Percentiles rank a stretch among this genome's conserved stretches.
Conservation (phyloP, 78 protist species). For the Bodo saltans region DNA sequence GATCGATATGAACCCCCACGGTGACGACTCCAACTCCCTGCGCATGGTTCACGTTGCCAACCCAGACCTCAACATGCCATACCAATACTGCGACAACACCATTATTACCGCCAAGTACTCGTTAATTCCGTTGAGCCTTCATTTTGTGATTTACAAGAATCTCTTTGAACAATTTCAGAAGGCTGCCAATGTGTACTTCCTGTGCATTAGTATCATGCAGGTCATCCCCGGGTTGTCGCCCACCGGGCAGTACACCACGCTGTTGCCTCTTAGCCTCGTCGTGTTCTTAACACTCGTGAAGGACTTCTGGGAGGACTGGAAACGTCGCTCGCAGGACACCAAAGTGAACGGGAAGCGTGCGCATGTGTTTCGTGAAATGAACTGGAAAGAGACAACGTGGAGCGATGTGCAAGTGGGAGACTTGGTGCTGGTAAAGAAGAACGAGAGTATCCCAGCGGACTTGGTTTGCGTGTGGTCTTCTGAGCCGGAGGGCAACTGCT, state of each 20-base stretch:
- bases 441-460: conserved; percentile 37
- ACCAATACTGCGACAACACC: neutral
- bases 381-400: neutral
- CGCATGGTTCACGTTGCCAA: neutral
- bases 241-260: conserved; percentile 23
- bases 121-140: neutral
- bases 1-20: too few relatives aligned
- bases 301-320: conserved; percentile 33
- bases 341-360: conserved; percentile 20
- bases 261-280: conserved; percentile 17
- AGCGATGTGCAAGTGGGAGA: conserved; percentile 48
- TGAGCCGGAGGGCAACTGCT: conserved; percentile 43
- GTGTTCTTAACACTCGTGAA: neutral
- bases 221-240: conserved; percentile 13
- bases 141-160: neutral
- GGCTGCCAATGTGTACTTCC: conserved; percentile 61
- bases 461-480: conserved; percentile 21
- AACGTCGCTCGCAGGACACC: conserved; percentile 9
- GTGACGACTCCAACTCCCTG: too few relatives aligned
- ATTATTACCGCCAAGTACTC: conserved; percentile 12
- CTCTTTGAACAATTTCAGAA: conserved; percentile 58
- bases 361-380: neutral
- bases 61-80: neutral
- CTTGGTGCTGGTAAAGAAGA: conserved; percentile 19
- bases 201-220: conserved; percentile 51